Evolutionary conservation across 1,139 yeast genomes (phyloP).

Genomic region (Waltiozyma sp.): DNA sequence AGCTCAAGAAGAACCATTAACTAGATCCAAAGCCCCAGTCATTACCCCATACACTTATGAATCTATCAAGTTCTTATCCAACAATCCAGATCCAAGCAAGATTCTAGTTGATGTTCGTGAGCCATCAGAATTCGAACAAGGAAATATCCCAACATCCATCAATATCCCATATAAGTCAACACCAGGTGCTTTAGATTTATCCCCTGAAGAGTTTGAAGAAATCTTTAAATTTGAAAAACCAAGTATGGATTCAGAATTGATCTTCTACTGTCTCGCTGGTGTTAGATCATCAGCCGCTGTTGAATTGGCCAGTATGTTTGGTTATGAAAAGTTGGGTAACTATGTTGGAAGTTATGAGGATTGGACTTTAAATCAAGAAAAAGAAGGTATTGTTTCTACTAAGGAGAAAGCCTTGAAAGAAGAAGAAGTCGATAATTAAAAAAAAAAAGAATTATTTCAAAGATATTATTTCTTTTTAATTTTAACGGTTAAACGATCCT

Average conservation of each 20-base stretch:
- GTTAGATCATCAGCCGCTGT: conserved; percentile 88
- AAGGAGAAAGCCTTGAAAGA: conserved; percentile 1
- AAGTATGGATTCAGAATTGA: conserved; percentile 51
- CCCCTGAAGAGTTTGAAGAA: conserved; percentile 69
- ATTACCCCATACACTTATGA: conserved; percentile 34
- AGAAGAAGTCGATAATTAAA: conserved; percentile 1
- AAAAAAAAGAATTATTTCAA: conserved; percentile 1
- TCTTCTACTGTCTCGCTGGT: conserved; percentile 90
- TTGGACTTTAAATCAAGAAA: conserved; percentile 39
- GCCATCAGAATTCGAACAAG: conserved; percentile 65
- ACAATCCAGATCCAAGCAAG: conserved; percentile 29
- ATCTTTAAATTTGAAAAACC: conserved; percentile 85
- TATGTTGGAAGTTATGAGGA: conserved; percentile 80
- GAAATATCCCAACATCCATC: conserved; percentile 71
- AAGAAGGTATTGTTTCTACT: conserved; percentile 1
- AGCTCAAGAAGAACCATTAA: neutral
- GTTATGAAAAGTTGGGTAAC: conserved; percentile 68
- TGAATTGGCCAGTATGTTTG: conserved; percentile 82
- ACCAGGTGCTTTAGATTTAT: conserved; percentile 86
- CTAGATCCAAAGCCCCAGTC: neutral
- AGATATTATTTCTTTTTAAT: too few species aligned
- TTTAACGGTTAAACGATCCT: too few species aligned
- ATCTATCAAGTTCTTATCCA: conserved; percentile 39
- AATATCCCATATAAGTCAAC: conserved; percentile 85
- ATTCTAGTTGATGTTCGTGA: conserved; percentile 85